phyloP scores from a whole-genome alignment of 352 stramenopile genomes.

The Phytophthora chlamydospora region DNA sequence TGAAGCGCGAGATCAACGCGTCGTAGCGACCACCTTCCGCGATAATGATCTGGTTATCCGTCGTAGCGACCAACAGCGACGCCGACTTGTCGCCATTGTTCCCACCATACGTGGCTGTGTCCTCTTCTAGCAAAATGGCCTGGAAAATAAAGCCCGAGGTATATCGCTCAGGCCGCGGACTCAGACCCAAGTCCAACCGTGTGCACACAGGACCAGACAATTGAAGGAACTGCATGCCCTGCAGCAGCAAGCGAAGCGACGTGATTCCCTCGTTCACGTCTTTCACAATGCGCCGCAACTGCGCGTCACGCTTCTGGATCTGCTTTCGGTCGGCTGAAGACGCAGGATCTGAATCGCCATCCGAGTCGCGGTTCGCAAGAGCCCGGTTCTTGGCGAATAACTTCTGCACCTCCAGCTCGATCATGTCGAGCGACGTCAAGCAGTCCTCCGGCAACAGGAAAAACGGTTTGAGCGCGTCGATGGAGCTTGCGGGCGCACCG shows the following conservation, averaged over 20 bases:
- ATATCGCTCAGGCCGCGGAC: constrained; percentile 76
- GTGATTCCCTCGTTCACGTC: constrained; percentile 72
- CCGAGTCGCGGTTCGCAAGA: constrained; percentile 25
- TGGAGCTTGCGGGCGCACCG: constrained; percentile 43
- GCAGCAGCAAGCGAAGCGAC: constrained; percentile 67
- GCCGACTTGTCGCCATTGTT: constrained; percentile 22
- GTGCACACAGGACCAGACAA: constrained; percentile 64
- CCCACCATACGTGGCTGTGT: constrained; percentile 19
- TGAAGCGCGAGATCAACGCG: constrained; percentile 80
- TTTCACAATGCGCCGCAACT: constrained; percentile 69
- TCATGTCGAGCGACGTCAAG: constrained; percentile 60
- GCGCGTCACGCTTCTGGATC: constrained; percentile 67
- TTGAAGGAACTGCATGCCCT: constrained; percentile 74
- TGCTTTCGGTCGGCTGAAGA: constrained; percentile 50
- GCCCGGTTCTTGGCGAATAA: constrained; percentile 57
- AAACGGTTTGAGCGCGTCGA: constrained; percentile 76
- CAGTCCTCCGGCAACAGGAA: constrained; percentile 77
- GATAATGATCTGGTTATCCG: constrained; percentile 66
- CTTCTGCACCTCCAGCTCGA: constrained; percentile 72
- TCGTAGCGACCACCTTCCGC: constrained; percentile 87
- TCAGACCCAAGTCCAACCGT: constrained; percentile 79
- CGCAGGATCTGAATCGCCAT: constrained; percentile 20
- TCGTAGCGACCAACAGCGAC: constrained; percentile 41
- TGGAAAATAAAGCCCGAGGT: constrained; percentile 87
- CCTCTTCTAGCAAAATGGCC: constrained; percentile 61